Evolutionary conservation across 176 grass and related monocot species (phyloP), one percentile per base, ranked within the genome.

Genomic region (sorghum (Sorghum bicolor)): DNA sequence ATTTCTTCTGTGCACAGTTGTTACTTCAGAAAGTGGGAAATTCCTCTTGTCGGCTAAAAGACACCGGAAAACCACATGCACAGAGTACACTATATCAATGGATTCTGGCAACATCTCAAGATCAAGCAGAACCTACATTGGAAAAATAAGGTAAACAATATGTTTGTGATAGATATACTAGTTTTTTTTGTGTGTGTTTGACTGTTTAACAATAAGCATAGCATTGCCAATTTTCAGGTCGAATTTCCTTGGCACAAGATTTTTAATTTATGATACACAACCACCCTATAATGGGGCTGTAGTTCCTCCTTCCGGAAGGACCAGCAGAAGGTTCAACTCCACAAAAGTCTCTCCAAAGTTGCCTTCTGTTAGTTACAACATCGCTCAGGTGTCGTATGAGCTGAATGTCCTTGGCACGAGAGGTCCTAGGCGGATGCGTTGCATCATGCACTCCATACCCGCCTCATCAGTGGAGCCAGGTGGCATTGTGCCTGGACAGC

Each of bases 231-330:
- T 60, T 80, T 84, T 22, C 92, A 99, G 97, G 71, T 99, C 97
- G 66, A 99, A 99, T 60, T 99, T 99, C 87, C 89, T 99, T 14
- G 97, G 97, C 20, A 99, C 97, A 8, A 99, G 96, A 45, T 99
- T 99, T 84, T 60, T 94, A 89, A 85, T 99, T 50, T 94, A 92
- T 50, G 97, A 99, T 76, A 92, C 97, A 12, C 97, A 94, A 60
- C 86, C 91, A 16, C 88, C 93, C 0, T 92, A 94, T 76, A 91
- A 92, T 31, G 84, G 84, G 25, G 86, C 86, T 67, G 62, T 82
- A 47, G 63, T 89, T 39, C 88, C 82, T 29, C 89, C 65, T 2
- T 65, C 86, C 31, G 90, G 91, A 60, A 88, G 87, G 81, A 92
- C 91, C 19, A 96, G 93, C 83, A 86, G 90, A 24, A 88, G 97